A percentile compares a stretch with the other conserved stretches of the same genome.
These are phyloP conservation scores for Boletus coccyginus DNA, from an alignment of 768 basidiomycete genomes.

Conservation along the genomic window DNA sequence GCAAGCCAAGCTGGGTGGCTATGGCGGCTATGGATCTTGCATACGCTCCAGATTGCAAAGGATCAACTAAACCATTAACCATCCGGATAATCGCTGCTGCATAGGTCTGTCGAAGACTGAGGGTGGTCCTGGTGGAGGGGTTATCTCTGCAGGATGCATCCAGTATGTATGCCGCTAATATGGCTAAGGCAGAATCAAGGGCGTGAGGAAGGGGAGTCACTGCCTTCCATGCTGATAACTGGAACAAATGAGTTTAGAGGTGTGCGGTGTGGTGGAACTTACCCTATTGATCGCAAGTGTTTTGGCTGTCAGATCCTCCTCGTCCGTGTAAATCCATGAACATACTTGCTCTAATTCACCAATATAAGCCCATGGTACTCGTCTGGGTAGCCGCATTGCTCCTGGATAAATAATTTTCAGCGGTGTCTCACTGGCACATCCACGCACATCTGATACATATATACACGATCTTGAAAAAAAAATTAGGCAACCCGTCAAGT, in stretches of 20 bases:
- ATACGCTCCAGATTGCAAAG: constrained; percentile 83
- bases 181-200: constrained; percentile 65
- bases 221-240: constrained; percentile 83
- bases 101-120: constrained; percentile 72
- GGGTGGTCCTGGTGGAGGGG: constrained; percentile 30
- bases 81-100: constrained; percentile 81
- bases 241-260: constrained; percentile 12
- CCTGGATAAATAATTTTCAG: background rate
- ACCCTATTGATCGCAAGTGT: constrained; percentile 63
- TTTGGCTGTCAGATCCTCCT: constrained; percentile 56
- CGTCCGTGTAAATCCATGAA: constrained; percentile 70
- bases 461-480: background rate
- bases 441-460: too few species aligned
- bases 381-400: constrained; percentile 69
- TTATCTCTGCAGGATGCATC: constrained; percentile 38
- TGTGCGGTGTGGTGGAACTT: constrained; percentile 22
- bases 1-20: constrained; percentile 81
- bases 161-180: constrained; percentile 58
- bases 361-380: constrained; percentile 74
- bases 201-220: constrained; percentile 77
- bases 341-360: constrained; percentile 74
- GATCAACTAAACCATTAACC: constrained; percentile 94
- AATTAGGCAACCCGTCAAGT: background rate
- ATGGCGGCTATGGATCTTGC: constrained; percentile 90
- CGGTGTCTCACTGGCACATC: background rate